A percentile compares a stretch with the other conserved stretches of the same genome.
Evolutionary conservation across 2,329 filamentous ascomycete genomes (phyloP).

Genomic region (Neofusicoccum laricinum): DNA sequence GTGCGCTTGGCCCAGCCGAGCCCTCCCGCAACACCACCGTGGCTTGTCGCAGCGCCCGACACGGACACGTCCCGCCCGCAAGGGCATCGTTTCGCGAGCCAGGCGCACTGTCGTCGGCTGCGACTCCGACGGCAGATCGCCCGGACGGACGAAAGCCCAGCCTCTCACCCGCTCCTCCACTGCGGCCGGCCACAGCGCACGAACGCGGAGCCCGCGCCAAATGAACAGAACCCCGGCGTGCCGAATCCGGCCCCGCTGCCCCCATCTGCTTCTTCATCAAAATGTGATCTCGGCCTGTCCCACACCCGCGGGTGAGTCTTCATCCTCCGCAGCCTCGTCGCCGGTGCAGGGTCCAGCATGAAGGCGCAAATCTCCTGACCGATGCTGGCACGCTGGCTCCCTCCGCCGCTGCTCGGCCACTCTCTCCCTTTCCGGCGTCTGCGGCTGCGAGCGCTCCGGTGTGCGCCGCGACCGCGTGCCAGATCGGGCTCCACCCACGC

Average conservation of each 20-base stretch:
- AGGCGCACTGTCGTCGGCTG: background rate
- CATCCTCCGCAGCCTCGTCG: too few species aligned
- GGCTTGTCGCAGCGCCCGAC: background rate
- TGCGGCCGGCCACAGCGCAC: background rate
- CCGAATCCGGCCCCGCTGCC: background rate
- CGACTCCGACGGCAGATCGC: background rate
- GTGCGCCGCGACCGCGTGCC: background rate
- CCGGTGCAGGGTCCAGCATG: background rate
- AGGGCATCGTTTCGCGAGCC: background rate
- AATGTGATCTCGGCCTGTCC: background rate
- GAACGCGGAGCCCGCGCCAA: background rate
- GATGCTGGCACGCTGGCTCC: too few species aligned
- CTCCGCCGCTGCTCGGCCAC: background rate
- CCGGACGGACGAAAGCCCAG: conserved; percentile 6
- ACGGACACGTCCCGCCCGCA: background rate
- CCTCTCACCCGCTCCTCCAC: background rate
- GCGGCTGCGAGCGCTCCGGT: background rate
- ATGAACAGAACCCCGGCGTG: background rate
- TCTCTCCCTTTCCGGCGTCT: background rate
- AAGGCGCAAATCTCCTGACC: background rate
- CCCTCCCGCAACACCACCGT: background rate
- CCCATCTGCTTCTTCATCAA: background rate
- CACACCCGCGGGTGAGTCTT: too few species aligned
- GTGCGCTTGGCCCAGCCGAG: background rate
- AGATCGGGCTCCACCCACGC: background rate